phyloP scores from a whole-genome alignment of 2,329 filamentous ascomycete genomes.

The Eurotiales sp. region DNA sequence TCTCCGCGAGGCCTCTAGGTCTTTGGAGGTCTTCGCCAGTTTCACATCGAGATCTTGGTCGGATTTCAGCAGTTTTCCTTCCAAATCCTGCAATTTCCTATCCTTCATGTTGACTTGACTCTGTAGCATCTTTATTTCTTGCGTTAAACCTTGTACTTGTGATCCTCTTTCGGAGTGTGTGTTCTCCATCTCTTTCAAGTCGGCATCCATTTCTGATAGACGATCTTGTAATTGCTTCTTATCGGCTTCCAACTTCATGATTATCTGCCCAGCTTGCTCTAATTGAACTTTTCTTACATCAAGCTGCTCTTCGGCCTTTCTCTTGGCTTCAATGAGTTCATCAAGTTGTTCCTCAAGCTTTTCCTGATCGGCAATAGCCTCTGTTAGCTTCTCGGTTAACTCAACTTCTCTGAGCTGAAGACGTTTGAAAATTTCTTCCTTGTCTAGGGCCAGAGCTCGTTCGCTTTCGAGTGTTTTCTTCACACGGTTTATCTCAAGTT shows the following conservation, averaged over 20 bases:
- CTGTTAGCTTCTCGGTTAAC: conserved; percentile 86
- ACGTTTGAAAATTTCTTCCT: conserved; percentile 98
- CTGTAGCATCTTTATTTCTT: conserved; percentile 85
- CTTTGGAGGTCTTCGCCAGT: conserved; percentile 71
- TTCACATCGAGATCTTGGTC: conserved; percentile 90
- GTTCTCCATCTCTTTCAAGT: conserved; percentile 66
- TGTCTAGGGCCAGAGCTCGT: conserved; percentile 89
- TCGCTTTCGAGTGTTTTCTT: conserved; percentile 95
- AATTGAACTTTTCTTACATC: conserved; percentile 75
- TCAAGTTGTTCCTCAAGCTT: conserved; percentile 91
- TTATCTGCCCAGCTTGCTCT: conserved; percentile 86
- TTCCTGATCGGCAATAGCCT: conserved; percentile 90
- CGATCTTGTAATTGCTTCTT: conserved; percentile 70
- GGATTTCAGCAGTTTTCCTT: conserved; percentile 74
- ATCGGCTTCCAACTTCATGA: conserved; percentile 79
- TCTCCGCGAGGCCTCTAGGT: conserved; percentile 68
- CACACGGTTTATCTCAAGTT: conserved; percentile 81
- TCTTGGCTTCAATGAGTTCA: conserved; percentile 81
- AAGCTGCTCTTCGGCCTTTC: conserved; percentile 78
- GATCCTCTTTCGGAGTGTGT: conserved; percentile 69
- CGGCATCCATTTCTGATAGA: conserved; percentile 65
- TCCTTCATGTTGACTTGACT: conserved; percentile 88
- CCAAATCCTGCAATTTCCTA: conserved; percentile 81
- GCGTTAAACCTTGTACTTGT: conserved; percentile 70
- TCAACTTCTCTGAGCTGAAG: conserved; percentile 88